Evolutionary conservation across 148 eudicot genomes (phyloP).

Genomic region (Dysphania ambrosioides): DNA sequence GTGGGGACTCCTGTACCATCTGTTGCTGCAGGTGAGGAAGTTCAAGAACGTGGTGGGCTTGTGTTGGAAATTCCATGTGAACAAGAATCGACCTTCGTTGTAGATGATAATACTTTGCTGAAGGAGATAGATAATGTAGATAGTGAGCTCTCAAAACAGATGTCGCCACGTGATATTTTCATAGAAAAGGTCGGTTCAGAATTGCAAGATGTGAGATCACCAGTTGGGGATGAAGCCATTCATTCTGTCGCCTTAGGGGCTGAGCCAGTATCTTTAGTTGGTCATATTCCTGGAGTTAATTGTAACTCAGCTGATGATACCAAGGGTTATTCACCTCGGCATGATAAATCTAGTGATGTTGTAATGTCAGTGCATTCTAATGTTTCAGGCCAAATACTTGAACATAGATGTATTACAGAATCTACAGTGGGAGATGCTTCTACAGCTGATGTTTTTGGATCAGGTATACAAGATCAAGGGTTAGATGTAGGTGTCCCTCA

Average conservation of each 20-base stretch:
- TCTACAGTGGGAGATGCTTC: constrained; percentile 33
- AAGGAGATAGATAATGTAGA: constrained; percentile 26
- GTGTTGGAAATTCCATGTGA: constrained; percentile 21
- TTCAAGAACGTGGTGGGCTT: constrained; percentile 15
- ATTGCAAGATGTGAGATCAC: constrained; percentile 20
- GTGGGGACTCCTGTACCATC: constrained; percentile 26
- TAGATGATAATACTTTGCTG: constrained; percentile 22
- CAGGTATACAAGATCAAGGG: constrained; percentile 20
- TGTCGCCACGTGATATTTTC: constrained; percentile 25
- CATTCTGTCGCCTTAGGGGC: constrained; percentile 21
- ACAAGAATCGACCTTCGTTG: constrained; percentile 15
- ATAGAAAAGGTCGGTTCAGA: constrained; percentile 29
- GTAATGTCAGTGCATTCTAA: constrained; percentile 25
- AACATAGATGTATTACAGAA: constrained; percentile 31
- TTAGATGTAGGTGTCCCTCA: constrained; percentile 18
- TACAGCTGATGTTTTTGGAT: constrained; percentile 16
- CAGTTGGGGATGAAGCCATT: constrained; percentile 32
- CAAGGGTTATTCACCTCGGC: constrained; percentile 18
- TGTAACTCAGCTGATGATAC: constrained; percentile 27
- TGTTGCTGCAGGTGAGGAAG: constrained; percentile 25
- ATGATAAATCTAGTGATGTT: constrained; percentile 22
- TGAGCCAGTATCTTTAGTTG: constrained; percentile 26
- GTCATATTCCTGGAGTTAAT: constrained; percentile 33
- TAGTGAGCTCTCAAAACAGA: constrained; percentile 28
- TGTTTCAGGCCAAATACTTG: constrained; percentile 23